Conservation (phyloP, 108 stramenopile species). For the Stephanodiscus minutulus region DNA sequence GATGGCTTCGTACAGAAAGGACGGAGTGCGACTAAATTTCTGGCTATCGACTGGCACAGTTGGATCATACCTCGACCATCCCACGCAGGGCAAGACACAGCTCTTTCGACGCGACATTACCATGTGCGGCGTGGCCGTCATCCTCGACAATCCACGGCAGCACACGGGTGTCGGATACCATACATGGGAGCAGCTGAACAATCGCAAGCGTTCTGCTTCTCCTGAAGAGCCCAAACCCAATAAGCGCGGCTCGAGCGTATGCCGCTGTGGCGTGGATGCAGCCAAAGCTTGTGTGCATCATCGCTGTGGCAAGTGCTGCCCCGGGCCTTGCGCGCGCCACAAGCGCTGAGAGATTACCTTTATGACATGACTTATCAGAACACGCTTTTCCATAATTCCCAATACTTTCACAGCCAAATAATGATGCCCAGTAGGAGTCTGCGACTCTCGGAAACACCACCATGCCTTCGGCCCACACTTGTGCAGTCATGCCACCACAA, state of each 20-base stretch:
- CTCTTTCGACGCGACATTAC: constrained; percentile 16
- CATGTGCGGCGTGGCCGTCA: neutral
- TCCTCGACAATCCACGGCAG: neutral
- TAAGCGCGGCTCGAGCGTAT: too few relatives aligned
- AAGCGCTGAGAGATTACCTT: neutral
- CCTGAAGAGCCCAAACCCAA: too few relatives aligned
- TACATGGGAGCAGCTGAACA: neutral
- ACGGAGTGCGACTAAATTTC: constrained; percentile 32
- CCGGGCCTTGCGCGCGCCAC: too few relatives aligned
- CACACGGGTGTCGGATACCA: neutral
- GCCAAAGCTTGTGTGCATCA: too few relatives aligned
- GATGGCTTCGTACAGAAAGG: constrained; percentile 37
- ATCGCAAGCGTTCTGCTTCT: too few relatives aligned
- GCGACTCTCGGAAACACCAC: constrained; percentile 50
- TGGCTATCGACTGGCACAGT: constrained; percentile 36
- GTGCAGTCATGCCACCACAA: constrained; percentile 45
- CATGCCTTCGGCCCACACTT: constrained; percentile 39
- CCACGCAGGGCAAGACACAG: constrained; percentile 36
- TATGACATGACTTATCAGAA: constrained; percentile 40
- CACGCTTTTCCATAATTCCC: constrained; percentile 8
- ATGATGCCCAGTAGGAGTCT: constrained; percentile 46
- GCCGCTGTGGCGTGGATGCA: too few relatives aligned
- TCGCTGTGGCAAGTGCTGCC: too few relatives aligned
- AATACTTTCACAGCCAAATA: constrained; percentile 37
- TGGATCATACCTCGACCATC: constrained; percentile 38